Evolutionary conservation across 108 stramenopile species (phyloP), one percentile per base, ranked within the genome.

Genomic region (Stephanodiscus triporus): DNA sequence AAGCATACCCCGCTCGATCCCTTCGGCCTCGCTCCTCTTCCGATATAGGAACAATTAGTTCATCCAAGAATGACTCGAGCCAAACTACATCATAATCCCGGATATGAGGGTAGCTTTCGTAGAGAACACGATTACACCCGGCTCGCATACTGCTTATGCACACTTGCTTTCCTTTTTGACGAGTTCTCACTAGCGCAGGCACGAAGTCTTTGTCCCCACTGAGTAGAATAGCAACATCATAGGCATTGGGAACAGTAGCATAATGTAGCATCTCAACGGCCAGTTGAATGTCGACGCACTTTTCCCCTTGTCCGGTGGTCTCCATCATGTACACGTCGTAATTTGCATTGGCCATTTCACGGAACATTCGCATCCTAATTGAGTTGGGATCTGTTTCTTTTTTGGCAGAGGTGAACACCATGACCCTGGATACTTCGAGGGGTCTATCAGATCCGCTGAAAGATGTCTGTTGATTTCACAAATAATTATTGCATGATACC

Each of bases 191-290:
- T 65, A 96, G 78, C n/a, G 91, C 93, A 0, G 95, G 95, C 49
- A 94, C 77, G 57, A 92, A 96, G 62, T 96, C 95, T 72, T 91
- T 85, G 66, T 95, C 94, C 0, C 94, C 94, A 48, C 82, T 71
- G 24, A 29, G 66, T 24, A 96, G 51, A 47, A 96, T 75, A n/a
- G 93, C 95, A 13, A 93, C 78, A 73, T 96, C 95, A 65, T 86
- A 96, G 5, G 92, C 87, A 84, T 93, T 81, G 10, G 91, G 89
- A 24, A 91, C 89, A 17, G 91, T 92, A 14, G 91, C 91, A 73
- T 88, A 93, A 73, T 96, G 91, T 14, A 96, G 68, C 88, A 94
- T 91, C 66, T 96, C 95, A 10, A 91, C 90, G 2, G 95, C 89
- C 34, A 96, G 62, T 65, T 92, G 90, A 75, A 96, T 96, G 61